Conservation (phyloP, 345 rosid species). For the Raphanus raphanistrum region DNA sequence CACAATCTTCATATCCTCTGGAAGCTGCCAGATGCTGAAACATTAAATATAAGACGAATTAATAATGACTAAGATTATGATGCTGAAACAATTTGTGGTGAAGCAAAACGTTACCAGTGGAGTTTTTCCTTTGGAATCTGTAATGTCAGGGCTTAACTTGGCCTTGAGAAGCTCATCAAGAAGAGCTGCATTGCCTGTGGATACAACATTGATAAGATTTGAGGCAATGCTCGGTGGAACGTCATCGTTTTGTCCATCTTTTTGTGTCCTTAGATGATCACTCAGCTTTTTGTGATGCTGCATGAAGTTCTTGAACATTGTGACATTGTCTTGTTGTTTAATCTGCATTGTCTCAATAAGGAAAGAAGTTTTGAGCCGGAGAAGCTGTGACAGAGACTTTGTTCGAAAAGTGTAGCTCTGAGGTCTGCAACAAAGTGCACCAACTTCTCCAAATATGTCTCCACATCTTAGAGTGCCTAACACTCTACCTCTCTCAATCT, state of each 20-base stretch:
- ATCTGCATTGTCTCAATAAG: slow-evolving; percentile 68
- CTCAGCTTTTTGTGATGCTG: slow-evolving; percentile 63
- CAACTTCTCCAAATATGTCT: slow-evolving; percentile 89
- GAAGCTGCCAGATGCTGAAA: slow-evolving; percentile 88
- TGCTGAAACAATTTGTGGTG: background rate
- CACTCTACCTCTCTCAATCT: slow-evolving; percentile 57
- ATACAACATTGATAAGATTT: slow-evolving; percentile 51
- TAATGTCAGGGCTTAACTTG: slow-evolving; percentile 66
- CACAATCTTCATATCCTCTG: slow-evolving; percentile 83
- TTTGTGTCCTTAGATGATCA: slow-evolving; percentile 48
- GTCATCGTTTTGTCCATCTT: slow-evolving; percentile 46
- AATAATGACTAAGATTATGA: background rate
- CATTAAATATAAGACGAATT: background rate
- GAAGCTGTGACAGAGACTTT: slow-evolving; percentile 72
- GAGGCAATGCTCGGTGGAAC: slow-evolving; percentile 44
- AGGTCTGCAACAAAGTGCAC: slow-evolving; percentile 71
- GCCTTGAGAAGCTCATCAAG: slow-evolving; percentile 82
- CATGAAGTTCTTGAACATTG: slow-evolving; percentile 69
- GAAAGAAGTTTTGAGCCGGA: slow-evolving; percentile 62
- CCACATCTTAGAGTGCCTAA: slow-evolving; percentile 60
- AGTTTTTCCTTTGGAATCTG: slow-evolving; percentile 69
- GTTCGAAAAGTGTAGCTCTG: slow-evolving; percentile 74
- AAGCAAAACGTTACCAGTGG: slow-evolving; percentile 53
- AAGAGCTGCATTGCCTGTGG: slow-evolving; percentile 75
- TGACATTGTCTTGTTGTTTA: slow-evolving; percentile 65